Conservation (phyloP, 2,329 filamentous ascomycete species). For the Colletotrichum spaethianum region DNA sequence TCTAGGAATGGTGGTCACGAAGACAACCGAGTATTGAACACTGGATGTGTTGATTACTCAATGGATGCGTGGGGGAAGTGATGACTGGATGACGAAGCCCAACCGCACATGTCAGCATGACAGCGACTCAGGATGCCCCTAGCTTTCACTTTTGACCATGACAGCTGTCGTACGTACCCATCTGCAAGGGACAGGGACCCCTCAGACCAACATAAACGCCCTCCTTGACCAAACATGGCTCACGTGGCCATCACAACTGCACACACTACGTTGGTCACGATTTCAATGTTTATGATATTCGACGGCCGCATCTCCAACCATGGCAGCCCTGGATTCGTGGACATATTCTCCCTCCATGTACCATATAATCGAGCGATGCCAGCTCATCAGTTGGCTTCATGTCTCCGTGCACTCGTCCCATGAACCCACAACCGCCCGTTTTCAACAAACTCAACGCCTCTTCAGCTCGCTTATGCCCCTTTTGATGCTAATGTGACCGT, state of each 20-base stretch:
- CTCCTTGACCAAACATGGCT: not conserved
- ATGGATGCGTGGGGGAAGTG: not conserved
- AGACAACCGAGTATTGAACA: not conserved
- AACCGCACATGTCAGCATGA: slow-evolving; percentile 10
- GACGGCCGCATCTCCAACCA: not conserved
- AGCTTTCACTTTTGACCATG: slow-evolving; percentile 3
- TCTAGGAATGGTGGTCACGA: not conserved
- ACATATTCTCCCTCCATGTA: not conserved
- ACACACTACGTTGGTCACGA: not conserved
- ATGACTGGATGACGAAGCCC: slow-evolving; percentile 2
- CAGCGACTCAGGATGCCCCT: slow-evolving; percentile 13
- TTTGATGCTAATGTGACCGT: not conserved
- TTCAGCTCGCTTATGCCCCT: slow-evolving; percentile 10
- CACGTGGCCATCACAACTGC: not conserved
- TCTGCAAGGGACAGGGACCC: slow-evolving; percentile 16
- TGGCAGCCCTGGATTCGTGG: not conserved
- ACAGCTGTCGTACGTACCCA: slow-evolving; percentile 36
- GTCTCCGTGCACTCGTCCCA: not conserved
- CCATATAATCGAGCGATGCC: not conserved
- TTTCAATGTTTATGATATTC: slow-evolving; percentile 12
- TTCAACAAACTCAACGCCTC: slow-evolving; percentile 21
- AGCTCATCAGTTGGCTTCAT: not conserved
- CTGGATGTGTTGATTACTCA: not conserved
- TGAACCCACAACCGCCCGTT: not conserved
- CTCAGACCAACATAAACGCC: not conserved